phyloP scores from a whole-genome alignment of 2,329 filamentous ascomycete genomes.

The Pseudopyricularia javanii region DNA sequence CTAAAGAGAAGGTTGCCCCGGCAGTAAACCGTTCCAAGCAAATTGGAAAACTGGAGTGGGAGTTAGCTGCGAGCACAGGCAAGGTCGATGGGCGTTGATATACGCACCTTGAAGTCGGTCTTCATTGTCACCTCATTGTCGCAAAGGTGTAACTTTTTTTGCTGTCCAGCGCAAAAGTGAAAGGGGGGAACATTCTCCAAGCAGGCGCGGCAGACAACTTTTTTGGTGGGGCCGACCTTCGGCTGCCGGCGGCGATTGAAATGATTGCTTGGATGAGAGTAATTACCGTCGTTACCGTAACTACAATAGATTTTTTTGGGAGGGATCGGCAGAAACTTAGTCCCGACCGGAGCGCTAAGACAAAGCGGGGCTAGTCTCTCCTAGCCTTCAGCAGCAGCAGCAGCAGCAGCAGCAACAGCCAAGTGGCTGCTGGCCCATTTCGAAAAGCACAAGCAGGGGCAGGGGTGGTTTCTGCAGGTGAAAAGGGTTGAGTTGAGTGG shows the following conservation, averaged over 20 bases:
- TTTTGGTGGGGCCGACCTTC: conserved; percentile 3
- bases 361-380: neutral
- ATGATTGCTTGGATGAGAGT: neutral
- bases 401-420: neutral
- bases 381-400: neutral
- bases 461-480: neutral
- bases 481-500: neutral
- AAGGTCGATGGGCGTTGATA: neutral
- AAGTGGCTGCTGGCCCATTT: too few relatives aligned
- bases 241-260: neutral
- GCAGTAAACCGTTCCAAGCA: conserved; percentile 95
- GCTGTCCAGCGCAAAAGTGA: neutral
- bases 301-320: too few relatives aligned
- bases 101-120: conserved; percentile 87
- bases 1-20: conserved; percentile 96
- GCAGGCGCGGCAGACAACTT: neutral
- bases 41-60: conserved; percentile 72
- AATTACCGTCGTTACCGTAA: too few relatives aligned
- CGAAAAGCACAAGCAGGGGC: neutral
- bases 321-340: conserved; percentile 19
- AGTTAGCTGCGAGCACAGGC: neutral
- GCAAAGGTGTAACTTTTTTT: neutral
- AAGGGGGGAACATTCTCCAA: neutral
- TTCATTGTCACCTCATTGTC: conserved; percentile 59
- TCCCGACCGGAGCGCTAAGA: conserved; percentile 14